Conservation (phyloP, 2,329 filamentous ascomycete species). For the Colletotrichum eleusines region DNA sequence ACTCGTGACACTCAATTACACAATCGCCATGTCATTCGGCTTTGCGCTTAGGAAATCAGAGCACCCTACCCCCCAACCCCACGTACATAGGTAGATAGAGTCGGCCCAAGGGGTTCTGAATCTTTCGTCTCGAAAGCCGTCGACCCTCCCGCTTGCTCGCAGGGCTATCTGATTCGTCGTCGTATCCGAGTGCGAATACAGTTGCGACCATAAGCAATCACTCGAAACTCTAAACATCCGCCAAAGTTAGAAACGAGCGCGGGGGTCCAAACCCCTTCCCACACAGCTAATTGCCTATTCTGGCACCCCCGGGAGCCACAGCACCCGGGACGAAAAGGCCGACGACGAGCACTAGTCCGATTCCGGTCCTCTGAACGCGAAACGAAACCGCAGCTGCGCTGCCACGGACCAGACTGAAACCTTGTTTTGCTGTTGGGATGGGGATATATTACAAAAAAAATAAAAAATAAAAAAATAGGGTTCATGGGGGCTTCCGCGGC, state of each 20-base stretch:
- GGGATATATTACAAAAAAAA: no score
- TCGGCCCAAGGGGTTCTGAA: neutral
- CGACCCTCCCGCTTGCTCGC: neutral
- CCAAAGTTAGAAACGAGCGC: neutral
- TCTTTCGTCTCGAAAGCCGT: neutral
- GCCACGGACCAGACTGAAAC: slow-evolving; percentile 30
- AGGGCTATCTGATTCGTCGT: no score
- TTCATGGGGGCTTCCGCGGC: slow-evolving; percentile 7
- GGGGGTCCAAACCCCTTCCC: no score
- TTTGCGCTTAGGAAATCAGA: neutral
- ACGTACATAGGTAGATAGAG: no score
- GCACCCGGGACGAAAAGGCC: neutral
- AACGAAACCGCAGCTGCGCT: slow-evolving; percentile 27
- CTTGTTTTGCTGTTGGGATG: slow-evolving; percentile 1
- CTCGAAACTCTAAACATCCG: neutral
- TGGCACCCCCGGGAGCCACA: no score
- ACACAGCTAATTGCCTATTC: no score
- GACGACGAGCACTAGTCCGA: neutral
- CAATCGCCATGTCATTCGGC: neutral
- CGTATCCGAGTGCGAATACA: neutral
- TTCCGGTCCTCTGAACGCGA: slow-evolving; percentile 9
- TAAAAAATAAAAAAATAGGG: no score
- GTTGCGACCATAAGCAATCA: neutral
- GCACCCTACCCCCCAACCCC: no score
- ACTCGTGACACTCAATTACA: no score